Base-by-base conservation (phyloP, 2,329 filamentous ascomycete species). In the Sporothrix sp. region DNA sequence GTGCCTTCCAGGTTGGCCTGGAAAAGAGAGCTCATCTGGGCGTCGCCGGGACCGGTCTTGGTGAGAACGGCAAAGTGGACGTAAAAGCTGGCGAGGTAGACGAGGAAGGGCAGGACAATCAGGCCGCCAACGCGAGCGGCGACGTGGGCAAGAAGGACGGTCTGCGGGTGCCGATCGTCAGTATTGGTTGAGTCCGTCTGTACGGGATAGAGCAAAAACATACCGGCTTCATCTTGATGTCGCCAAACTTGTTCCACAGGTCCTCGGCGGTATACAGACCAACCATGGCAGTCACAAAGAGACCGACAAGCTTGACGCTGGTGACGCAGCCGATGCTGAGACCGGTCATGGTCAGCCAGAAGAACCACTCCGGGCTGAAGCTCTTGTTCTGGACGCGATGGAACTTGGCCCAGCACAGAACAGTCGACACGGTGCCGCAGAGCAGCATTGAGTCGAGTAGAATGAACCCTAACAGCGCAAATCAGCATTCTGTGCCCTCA, bases 1-100 rank as follows among this genome's bases (percentile, higher is more conserved):
- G 91, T 97, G 23, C 93, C 93, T 61, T 81, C 84, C 33, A 98
- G 77, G 64, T 98, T 98, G 43, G 94, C 93, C 67, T 98, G 93
- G 78, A 98, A 98, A 46, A 98, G 80, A 23, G 93, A 98, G 71
- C 90, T 96, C 93, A 98, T 98, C 70, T 98, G 93, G n/a, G 93
- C 93, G 71, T 98, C 93, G 50, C 93, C 93, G 7, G 94, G 93
- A 18, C 93, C 93, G 60, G 84, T 91, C 70, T 88, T 91, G 67
- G 94, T 87, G 52, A 98, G 79, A 56, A 98, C 87, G 56, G 88
- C 76, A 68, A 98, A 98, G 70, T 98, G 93, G 49, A 95, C 70
- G 60, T 86, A 94, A 67, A 98, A 98, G 38, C 89, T 95, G 65
- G 96, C 83, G 70, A 96, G 83, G 72, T 98, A 98, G 61, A 98